Evolutionary conservation across 2,329 filamentous ascomycete genomes (phyloP).

Genomic region (Alternaria panax): DNA sequence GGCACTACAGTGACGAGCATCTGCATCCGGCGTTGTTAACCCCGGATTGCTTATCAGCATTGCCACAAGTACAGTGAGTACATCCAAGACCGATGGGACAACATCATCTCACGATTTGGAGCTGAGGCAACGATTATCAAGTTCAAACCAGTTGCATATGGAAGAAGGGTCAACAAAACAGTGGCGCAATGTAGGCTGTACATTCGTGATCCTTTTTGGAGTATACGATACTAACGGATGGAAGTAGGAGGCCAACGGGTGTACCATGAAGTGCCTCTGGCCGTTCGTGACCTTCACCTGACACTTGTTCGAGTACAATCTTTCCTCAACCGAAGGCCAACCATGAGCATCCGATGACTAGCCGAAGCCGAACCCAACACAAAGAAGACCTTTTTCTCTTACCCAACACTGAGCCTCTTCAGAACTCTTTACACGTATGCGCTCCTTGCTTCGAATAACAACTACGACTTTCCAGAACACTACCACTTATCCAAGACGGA

Average conservation of each 20-base stretch:
- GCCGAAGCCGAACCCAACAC: no score
- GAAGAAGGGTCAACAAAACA: background rate
- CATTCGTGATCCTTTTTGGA: background rate
- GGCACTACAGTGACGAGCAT: background rate
- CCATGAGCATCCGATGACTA: no score
- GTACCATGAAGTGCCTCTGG: no score
- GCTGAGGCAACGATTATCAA: background rate
- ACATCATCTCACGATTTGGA: background rate
- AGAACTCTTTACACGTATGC: background rate
- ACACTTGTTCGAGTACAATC: background rate
- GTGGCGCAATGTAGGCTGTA: background rate
- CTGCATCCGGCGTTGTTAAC: background rate
- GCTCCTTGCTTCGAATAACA: background rate
- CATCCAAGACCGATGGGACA: background rate
- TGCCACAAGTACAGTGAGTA: background rate
- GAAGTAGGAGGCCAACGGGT: background rate
- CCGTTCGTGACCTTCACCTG: no score
- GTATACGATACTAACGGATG: background rate
- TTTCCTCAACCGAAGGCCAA: no score
- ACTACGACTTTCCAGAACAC: background rate
- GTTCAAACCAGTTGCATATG: background rate
- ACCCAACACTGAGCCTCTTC: background rate
- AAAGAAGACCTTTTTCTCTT: no score
- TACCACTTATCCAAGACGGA: background rate
- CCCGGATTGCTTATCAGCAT: background rate